A percentile compares a stretch with the other conserved stretches of the same genome.
Evolutionary conservation across 169 alveolate species (phyloP).

Genomic region (Plasmodium vinckei): DNA sequence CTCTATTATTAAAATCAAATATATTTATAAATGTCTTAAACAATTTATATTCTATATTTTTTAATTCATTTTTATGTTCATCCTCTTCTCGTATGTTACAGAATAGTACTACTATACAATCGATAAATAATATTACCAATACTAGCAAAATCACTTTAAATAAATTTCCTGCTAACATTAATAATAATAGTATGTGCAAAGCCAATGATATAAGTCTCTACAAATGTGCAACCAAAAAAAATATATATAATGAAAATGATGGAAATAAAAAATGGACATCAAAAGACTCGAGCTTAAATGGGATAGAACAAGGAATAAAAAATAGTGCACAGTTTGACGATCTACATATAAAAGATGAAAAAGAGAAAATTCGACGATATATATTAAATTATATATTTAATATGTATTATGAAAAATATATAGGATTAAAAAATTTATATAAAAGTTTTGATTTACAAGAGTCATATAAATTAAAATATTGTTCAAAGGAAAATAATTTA

Average conservation of each 20-base stretch:
- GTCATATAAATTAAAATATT: constrained; percentile 40
- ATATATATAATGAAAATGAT: not conserved
- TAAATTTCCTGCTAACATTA: not conserved
- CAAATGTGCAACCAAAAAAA: not conserved
- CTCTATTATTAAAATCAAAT: constrained; percentile 31
- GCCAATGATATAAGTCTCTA: no score
- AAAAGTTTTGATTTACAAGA: constrained; percentile 40
- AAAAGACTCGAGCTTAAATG: no score
- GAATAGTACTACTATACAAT: not conserved
- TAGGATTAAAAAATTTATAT: constrained; percentile 43
- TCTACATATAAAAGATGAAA: not conserved
- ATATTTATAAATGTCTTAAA: constrained; percentile 61
- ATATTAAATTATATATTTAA: constrained; percentile 59
- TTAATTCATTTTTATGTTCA: not conserved
- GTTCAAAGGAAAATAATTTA: constrained; percentile 14
- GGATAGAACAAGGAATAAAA: not conserved
- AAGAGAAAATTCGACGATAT: constrained; percentile 25
- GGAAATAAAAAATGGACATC: not conserved
- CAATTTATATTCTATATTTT: constrained; percentile 22
- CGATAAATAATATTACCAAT: not conserved
- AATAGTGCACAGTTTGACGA: not conserved
- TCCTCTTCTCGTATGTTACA: not conserved
- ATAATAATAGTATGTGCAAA: not conserved
- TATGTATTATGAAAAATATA: constrained; percentile 53
- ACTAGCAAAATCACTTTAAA: not conserved